Base-by-base conservation (phyloP, 331 rosid species). In the Ulmus americana region DNA sequence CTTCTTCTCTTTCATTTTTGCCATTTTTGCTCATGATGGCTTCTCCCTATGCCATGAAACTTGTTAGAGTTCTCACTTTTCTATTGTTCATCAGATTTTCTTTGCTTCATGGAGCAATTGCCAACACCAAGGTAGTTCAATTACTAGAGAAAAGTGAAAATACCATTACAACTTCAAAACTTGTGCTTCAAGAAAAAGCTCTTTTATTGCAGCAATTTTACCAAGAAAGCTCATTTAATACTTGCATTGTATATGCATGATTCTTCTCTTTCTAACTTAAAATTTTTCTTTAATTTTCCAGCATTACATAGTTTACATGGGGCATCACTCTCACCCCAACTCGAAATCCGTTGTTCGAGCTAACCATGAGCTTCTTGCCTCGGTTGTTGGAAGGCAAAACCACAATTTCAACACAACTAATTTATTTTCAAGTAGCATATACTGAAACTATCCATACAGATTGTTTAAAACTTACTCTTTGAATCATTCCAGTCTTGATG, bases 301-400 rank as follows among this genome's bases (percentile, higher is more conserved):
- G 89, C 95, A 83, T 65, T 81, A 87, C 74, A 79, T 83, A 65
- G 75, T 87, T 47, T 87, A 87, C 74, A 79, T 79, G 81, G 91
- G 89, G 78, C 85, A 77, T 57, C 89, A 81, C 64, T 79, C 81
- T 47, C 85, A 82, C 62, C 80, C 85, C 47, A 85, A 77, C 74
- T 77, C 85, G 4, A 80, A 87, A 69, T 75, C 83, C 7, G 89
- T 77, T 45, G 41, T 85, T 70, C 68, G 75, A 65, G 87, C 77
- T 39, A 87, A 85, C 77, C 95, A 79, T 74, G 75, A 88, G 63
- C 73, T 82, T 39, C 79, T 85, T 61, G 73, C 91, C 70, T 79
- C 89, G 47, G 82, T 83, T 51, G 76, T 79, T 5, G 87, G 87
- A 68, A 85, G 88, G 88, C 28, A 87, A 59, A 73, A 0, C 63